Base-by-base conservation (phyloP, 164 flowering plant genomes). In the Stephania yunnanensis region DNA sequence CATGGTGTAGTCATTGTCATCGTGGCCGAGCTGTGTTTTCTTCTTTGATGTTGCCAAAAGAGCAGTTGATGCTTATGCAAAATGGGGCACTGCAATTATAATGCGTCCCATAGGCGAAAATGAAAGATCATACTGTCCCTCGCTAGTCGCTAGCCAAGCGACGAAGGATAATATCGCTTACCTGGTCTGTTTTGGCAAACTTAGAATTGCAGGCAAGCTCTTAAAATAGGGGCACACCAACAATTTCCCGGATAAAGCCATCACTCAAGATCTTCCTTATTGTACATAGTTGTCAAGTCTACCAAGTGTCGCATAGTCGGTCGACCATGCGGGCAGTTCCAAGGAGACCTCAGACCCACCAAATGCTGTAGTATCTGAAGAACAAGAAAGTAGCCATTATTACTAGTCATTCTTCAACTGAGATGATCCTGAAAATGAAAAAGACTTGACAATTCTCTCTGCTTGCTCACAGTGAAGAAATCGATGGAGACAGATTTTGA, bases 301-400 rank as follows among this genome's bases (percentile, higher is more conserved):
- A 96, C 86, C 83, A 94, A 85, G 85, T 94, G 99, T 1, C 99
- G 91, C 99, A 96, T 94, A 69, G 99, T 96, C 36, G 99, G 99
- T 74, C 99, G 79, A n/a, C 99, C 99, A 74, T 96, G 99, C 0
- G 99, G 99, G 78, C 99, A 96, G 82, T 96, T 96, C 99, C 99
- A 96, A 5, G 98, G 99, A 61, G 97, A 93, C 70, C 85, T 91
- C 73, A 96, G 88, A 29, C 77, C 86, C 25, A 85, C 90, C 84
- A 96, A 84, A 85, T 90, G 92, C 84, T 77, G 83, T 4, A 96
- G 80, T 77, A 96, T 89, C 98, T 94, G 90, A 72, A 77, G 29
- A 42, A 71, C 63, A 71, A 46, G 66, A 61, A 17, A n/a, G 25
- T 58, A 7, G 10, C 13, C 42, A 45, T 19, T 61, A 20, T 46